Conservation (phyloP, 108 stramenopile species). For the Seminavis robusta region DNA sequence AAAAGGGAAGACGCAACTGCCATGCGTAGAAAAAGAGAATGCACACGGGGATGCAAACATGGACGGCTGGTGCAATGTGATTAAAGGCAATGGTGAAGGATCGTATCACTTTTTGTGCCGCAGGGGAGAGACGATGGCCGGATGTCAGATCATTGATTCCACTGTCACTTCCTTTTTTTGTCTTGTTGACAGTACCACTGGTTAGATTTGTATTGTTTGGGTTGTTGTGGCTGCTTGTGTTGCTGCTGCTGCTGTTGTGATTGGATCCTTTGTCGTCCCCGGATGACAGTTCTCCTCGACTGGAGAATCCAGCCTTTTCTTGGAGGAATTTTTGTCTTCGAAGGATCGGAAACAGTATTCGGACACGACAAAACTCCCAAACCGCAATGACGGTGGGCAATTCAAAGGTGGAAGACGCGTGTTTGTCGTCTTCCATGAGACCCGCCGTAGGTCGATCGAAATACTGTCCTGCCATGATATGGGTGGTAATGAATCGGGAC, state of each 20-base stretch:
- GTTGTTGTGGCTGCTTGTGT: conserved; percentile 1
- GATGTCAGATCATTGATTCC: neutral
- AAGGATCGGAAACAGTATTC: too few relatives aligned
- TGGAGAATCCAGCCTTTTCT: too few relatives aligned
- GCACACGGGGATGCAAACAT: neutral
- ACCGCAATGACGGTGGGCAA: too few relatives aligned
- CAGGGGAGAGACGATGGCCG: neutral
- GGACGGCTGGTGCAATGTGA: neutral
- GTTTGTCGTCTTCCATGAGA: too few relatives aligned
- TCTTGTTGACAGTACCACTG: neutral
- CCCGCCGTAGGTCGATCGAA: too few relatives aligned
- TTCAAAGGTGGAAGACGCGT: too few relatives aligned
- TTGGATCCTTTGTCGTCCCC: neutral
- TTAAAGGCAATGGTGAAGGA: neutral
- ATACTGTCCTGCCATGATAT: too few relatives aligned
- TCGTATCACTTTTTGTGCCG: neutral
- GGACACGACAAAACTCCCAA: too few relatives aligned
- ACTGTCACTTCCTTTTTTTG: neutral
- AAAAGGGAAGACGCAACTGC: neutral
- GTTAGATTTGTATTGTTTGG: neutral
- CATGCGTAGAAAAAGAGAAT: neutral
- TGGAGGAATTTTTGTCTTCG: too few relatives aligned
- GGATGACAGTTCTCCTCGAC: too few relatives aligned
- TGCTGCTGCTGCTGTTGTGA: conserved; percentile 1
- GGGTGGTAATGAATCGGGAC: too few relatives aligned